Conservation (phyloP, 176 grass and related monocot species). For the Lolium rigidum region DNA sequence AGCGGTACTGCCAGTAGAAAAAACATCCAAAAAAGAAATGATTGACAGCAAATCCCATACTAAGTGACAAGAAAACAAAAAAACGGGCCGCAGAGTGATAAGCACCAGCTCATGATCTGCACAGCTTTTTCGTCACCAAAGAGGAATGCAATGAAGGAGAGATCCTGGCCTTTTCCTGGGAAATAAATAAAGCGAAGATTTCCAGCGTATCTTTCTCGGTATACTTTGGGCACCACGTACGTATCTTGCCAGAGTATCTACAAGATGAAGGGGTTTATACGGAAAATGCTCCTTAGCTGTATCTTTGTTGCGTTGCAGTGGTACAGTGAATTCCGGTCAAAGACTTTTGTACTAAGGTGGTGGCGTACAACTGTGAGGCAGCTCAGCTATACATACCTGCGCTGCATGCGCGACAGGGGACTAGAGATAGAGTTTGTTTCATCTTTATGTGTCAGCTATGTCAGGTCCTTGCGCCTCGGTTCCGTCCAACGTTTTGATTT, state of each 20-base stretch:
- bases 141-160: neutral
- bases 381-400: neutral
- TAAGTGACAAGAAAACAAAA: neutral
- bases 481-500: conserved; percentile 36
- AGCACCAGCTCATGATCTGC: neutral
- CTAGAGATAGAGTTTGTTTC: conserved; percentile 37
- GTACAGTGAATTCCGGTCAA: conserved; percentile 34
- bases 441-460: conserved; percentile 39
- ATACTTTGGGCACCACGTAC: neutral
- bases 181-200: neutral
- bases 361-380: conserved; percentile 35
- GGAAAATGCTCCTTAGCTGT: conserved; percentile 13
- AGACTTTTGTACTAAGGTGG: no score
- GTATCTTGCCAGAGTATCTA: neutral
- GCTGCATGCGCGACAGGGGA: neutral
- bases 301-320: conserved; percentile 43
- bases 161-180: neutral
- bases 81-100: neutral
- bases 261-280: neutral
- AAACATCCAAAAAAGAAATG: neutral
- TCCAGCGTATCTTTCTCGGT: neutral
- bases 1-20: conserved; percentile 14
- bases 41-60: neutral
- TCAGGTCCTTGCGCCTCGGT: neutral
- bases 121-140: conserved; percentile 29